Conservation (phyloP, 108 stramenopile genomes). For the Epipyxis sp. region DNA sequence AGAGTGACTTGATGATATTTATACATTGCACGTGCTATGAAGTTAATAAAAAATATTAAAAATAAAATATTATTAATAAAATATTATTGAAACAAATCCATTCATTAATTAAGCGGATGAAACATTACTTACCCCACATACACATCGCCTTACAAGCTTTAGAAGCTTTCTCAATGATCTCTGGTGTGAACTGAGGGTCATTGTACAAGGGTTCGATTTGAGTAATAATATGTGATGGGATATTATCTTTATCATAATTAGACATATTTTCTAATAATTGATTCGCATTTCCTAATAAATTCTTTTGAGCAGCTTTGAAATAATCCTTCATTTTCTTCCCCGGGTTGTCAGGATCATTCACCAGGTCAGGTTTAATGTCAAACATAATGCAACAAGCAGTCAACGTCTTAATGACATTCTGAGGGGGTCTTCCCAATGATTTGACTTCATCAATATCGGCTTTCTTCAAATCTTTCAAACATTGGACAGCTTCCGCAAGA, state of each 20-base stretch:
- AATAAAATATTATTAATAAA: too few species aligned
- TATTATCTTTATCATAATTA: constrained; percentile 62
- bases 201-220: constrained; percentile 56
- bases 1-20: constrained; percentile 58
- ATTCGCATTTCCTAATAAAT: constrained; percentile 51
- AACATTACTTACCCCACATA: too few species aligned
- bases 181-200: constrained; percentile 59
- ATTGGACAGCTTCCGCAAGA: constrained; percentile 51
- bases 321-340: constrained; percentile 59
- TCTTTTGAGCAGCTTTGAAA: constrained; percentile 58
- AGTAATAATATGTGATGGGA: constrained; percentile 56
- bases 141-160: constrained; percentile 64
- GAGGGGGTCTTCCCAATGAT: constrained; percentile 47
- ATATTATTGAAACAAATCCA: too few species aligned
- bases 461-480: constrained; percentile 55
- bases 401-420: constrained; percentile 53
- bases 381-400: constrained; percentile 57
- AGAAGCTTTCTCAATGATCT: constrained; percentile 57
- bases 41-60: too few species aligned
- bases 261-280: constrained; percentile 58
- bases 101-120: too few species aligned
- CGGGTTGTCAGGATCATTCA: constrained; percentile 49
- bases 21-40: constrained; percentile 64
- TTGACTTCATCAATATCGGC: constrained; percentile 54
- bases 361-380: constrained; percentile 52